A percentile compares a stretch with the other conserved stretches of the same genome.
Conservation (phyloP, 768 basidiomycete genomes). For the Leccinum obscurum region DNA sequence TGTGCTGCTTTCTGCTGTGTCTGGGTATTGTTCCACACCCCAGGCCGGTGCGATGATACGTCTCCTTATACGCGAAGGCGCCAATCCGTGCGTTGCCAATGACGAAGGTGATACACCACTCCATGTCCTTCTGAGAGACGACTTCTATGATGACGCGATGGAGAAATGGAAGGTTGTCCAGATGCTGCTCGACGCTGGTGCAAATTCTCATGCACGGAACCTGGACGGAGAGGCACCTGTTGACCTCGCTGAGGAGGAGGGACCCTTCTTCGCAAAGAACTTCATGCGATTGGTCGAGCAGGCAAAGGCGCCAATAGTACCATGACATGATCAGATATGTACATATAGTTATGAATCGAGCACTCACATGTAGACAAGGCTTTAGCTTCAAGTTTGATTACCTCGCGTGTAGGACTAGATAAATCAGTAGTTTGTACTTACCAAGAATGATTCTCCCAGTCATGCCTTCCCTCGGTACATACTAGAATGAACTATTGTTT, state of each 20-base stretch:
- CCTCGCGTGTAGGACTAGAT: too few species aligned
- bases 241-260: neutral
- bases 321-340: too few species aligned
- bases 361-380: too few species aligned
- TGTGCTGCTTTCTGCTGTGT: neutral
- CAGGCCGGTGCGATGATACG: neutral
- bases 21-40: fast-evolving
- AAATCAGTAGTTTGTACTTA: too few species aligned
- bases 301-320: too few species aligned
- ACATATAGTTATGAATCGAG: too few species aligned
- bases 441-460: too few species aligned
- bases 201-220: neutral
- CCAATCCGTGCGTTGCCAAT: neutral
- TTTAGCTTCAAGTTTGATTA: too few species aligned
- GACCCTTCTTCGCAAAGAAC: neutral
- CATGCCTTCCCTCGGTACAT: too few species aligned
- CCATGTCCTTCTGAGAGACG: neutral
- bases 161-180: neutral
- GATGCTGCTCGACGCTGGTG: neutral
- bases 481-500: neutral
- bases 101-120: neutral
- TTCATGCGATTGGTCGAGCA: neutral
- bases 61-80: neutral
- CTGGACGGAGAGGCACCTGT: neutral
- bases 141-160: neutral